Evolutionary conservation across 768 basidiomycete species (phyloP), one percentile per base, ranked within the genome.

Genomic region (Pulveroboletus sp.): DNA sequence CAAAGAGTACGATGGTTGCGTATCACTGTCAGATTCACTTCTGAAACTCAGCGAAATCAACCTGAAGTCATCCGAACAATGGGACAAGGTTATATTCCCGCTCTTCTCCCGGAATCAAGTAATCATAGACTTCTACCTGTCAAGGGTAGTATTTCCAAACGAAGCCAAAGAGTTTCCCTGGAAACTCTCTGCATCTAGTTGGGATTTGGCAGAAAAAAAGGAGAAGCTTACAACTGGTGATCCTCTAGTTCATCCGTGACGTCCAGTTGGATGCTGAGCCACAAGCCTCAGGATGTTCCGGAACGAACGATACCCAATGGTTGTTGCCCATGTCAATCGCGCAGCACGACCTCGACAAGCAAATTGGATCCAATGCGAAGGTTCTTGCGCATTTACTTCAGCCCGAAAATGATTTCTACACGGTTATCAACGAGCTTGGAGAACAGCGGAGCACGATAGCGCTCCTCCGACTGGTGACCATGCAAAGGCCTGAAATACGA

Each of bases 231-330:
- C 31, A 17, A 45, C 45, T 2, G 45, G 45, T 45, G 27, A 45
- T n/a, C 20, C 25, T 31, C n/a, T 2, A 2, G 4, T 6, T n/a
- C n/a, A 27, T 27, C 9, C 25, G 25, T 27, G 25, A 5, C 7
- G 13, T 1, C 6, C 12, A 7, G n/a, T 34, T 14, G 1, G 23
- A 6, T 11, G n/a, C 13, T 13, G 34, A n/a, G 13, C n/a, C n/a
- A 19, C n/a, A 1, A n/a, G 3, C 14, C 13, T 24, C 21, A 45
- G 49, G 68, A 9, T 80, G 79, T 56, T 79, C 76, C 40, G 79
- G 78, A 3, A 80, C 79, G 3, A 80, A 79, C 40, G 79, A 80
- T 55, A 71, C 69, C 39, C 63, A 64, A 17, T 58, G 50, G 38
- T 31, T 58, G 29, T 50, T 58, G 20, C 53, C 56, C 2, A 40